Conservation (phyloP, 352 stramenopile species). For the Phytophthora hybrid region DNA sequence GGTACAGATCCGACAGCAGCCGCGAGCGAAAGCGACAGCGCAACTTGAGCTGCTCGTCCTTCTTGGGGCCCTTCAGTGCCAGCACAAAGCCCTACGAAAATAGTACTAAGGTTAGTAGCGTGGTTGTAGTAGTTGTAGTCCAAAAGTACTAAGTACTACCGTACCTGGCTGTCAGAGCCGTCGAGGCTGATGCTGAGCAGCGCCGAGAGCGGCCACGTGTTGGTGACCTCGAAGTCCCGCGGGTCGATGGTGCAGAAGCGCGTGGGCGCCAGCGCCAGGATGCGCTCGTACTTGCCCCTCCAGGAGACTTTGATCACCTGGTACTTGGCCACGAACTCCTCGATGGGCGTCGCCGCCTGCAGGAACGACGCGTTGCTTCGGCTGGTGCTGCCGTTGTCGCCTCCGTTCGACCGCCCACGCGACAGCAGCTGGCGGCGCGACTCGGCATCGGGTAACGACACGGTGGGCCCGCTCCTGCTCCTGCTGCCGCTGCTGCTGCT, state of each 20-base stretch:
- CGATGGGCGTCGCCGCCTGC: conserved; percentile 53
- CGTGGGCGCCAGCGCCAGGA: conserved; percentile 79
- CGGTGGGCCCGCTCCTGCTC: background rate
- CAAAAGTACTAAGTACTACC: too few relatives aligned
- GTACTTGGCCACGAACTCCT: conserved; percentile 88
- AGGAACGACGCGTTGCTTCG: conserved; percentile 22
- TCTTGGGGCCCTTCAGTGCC: conserved; percentile 75
- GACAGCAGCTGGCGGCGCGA: conserved; percentile 25
- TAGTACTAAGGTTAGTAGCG: background rate
- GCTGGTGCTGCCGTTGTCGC: background rate
- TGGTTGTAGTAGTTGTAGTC: background rate
- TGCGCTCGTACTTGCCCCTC: conserved; percentile 89
- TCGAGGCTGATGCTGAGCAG: conserved; percentile 72
- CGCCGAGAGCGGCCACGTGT: conserved; percentile 80
- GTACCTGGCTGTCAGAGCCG: conserved; percentile 51
- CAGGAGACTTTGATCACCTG: conserved; percentile 87
- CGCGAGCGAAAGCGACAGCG: conserved; percentile 79
- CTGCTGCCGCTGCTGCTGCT: background rate
- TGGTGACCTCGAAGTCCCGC: conserved; percentile 89
- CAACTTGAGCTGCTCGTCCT: conserved; percentile 86
- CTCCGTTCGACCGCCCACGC: background rate
- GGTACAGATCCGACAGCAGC: conserved; percentile 83
- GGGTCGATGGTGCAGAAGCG: conserved; percentile 89
- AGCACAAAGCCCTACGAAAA: conserved; percentile 63
- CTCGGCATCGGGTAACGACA: conserved; percentile 33